phyloP scores from a whole-genome alignment of 2,329 filamentous ascomycete genomes.

The Fonsecaea pedrosoi region DNA sequence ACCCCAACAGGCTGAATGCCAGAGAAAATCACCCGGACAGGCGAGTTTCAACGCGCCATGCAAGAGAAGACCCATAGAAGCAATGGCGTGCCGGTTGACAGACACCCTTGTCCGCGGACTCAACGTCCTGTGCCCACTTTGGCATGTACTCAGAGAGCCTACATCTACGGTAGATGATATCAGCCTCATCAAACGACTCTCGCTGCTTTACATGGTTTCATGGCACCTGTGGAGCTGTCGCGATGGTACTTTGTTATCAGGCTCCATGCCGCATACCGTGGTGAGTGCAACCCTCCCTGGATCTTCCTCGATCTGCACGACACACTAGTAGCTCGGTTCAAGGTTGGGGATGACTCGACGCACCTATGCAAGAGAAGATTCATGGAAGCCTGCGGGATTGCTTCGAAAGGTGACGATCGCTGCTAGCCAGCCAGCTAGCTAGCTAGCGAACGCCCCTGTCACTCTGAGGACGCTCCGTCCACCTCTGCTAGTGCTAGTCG shows the following conservation, averaged over 20 bases:
- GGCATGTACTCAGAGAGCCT: no score
- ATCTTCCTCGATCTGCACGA: neutral
- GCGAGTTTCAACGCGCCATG: conserved; percentile 10
- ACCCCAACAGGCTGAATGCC: conserved; percentile 13
- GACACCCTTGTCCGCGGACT: neutral
- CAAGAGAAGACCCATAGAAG: conserved; percentile 21
- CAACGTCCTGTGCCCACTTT: neutral
- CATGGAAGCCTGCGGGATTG: conserved; percentile 19
- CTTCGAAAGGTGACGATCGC: conserved; percentile 4
- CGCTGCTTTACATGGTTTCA: conserved; percentile 17
- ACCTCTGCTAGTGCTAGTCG: neutral
- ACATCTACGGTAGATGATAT: neutral
- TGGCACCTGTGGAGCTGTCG: conserved; percentile 7
- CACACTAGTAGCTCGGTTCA: neutral
- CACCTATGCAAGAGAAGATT: conserved; percentile 17
- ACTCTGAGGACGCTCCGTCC: neutral
- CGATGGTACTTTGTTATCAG: neutral
- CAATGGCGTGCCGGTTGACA: conserved; percentile 1
- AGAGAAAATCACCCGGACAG: conserved; percentile 14
- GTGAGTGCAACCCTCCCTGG: neutral
- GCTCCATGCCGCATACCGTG: neutral
- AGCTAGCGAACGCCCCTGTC: neutral
- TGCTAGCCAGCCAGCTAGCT: no score
- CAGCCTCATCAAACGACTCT: neutral
- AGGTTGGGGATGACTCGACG: neutral